These are phyloP conservation scores for Cynanchum wilfordii DNA, from an alignment of 257 asterid genomes.

Conservation along the genomic window DNA sequence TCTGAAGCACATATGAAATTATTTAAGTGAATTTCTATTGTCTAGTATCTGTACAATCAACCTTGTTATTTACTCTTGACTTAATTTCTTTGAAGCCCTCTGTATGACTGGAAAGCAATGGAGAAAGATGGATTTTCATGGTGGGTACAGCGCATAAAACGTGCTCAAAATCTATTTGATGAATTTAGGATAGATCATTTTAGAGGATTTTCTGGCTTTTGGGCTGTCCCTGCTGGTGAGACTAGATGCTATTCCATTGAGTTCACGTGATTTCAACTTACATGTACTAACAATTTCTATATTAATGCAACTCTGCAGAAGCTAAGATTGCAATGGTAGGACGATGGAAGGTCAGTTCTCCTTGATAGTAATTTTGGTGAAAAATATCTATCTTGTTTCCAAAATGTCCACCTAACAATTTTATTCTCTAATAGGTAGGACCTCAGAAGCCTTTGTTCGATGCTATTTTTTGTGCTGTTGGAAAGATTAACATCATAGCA, in stretches of 20 bases:
- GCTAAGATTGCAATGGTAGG: slow-evolving; percentile 82
- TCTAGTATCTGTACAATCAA: not conserved
- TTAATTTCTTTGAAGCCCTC: slow-evolving; percentile 53
- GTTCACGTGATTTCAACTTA: slow-evolving; percentile 14
- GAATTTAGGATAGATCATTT: slow-evolving; percentile 97
- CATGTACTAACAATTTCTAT: slow-evolving; percentile 11
- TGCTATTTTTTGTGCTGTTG: slow-evolving; percentile 65
- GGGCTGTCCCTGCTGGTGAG: slow-evolving; percentile 99
- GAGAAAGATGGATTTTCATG: slow-evolving; percentile 83
- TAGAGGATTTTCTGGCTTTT: slow-evolving; percentile 96
- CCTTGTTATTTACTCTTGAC: slow-evolving; percentile 20
- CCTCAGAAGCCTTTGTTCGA: slow-evolving; percentile 86
- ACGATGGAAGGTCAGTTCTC: slow-evolving; percentile 75
- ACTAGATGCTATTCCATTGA: slow-evolving; percentile 15
- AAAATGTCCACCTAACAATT: slow-evolving; percentile 26
- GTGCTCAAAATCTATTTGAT: slow-evolving; percentile 83
- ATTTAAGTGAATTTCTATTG: not conserved
- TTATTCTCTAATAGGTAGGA: slow-evolving; percentile 68
- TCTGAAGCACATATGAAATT: not conserved
- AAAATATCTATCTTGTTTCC: slow-evolving; percentile 8
- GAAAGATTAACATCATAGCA: slow-evolving; percentile 85
- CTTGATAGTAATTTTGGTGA: slow-evolving; percentile 15
- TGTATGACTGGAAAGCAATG: slow-evolving; percentile 97
- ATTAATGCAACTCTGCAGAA: slow-evolving; percentile 44
- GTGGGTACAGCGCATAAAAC: slow-evolving; percentile 82